Percentiles rank a stretch among this genome's conserved stretches.
Conservation (phyloP, 2,329 filamentous ascomycete genomes). For the Cordyceps militaris region DNA sequence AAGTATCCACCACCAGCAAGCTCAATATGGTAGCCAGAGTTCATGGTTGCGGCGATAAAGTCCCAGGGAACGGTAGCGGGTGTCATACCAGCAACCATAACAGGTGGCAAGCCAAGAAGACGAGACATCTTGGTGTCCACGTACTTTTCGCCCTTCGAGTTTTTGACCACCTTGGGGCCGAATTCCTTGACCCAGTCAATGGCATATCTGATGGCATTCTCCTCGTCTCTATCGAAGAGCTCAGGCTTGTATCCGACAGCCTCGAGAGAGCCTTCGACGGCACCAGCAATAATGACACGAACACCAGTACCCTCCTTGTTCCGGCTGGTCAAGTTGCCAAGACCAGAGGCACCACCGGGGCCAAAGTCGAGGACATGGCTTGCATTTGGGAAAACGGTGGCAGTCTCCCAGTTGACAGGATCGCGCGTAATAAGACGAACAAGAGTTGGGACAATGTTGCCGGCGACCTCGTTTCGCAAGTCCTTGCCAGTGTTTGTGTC, state of each 20-base stretch:
- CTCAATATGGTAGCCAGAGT: slow-evolving; percentile 90
- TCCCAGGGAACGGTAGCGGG: slow-evolving; percentile 84
- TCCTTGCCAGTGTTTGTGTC: slow-evolving; percentile 87
- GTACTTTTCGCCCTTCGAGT: slow-evolving; percentile 79
- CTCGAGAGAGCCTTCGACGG: slow-evolving; percentile 80
- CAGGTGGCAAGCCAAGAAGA: slow-evolving; percentile 72
- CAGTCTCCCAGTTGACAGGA: slow-evolving; percentile 91
- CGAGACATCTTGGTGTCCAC: slow-evolving; percentile 96
- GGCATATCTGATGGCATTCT: slow-evolving; percentile 90
- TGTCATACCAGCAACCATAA: slow-evolving; percentile 93
- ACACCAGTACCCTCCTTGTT: slow-evolving; percentile 99
- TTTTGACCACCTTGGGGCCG: slow-evolving; percentile 86
- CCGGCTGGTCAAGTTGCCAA: slow-evolving; percentile 92
- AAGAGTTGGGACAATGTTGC: slow-evolving; percentile 78
- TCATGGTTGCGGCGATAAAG: slow-evolving; percentile 88
- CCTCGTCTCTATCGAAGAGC: slow-evolving; percentile 91
- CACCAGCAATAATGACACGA: slow-evolving; percentile 87
- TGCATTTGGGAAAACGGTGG: slow-evolving; percentile 81
- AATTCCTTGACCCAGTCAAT: slow-evolving; percentile 98
- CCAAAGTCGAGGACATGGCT: slow-evolving; percentile 97
- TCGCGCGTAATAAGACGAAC: slow-evolving; percentile 92
- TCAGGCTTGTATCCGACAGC: slow-evolving; percentile 98
- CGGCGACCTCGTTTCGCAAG: slow-evolving; percentile 59
- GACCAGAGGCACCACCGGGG: slow-evolving; percentile 90
- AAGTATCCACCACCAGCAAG: slow-evolving; percentile 87